Conservation (phyloP, 23 red algal genomes). For the Rhodosorus marinus region DNA sequence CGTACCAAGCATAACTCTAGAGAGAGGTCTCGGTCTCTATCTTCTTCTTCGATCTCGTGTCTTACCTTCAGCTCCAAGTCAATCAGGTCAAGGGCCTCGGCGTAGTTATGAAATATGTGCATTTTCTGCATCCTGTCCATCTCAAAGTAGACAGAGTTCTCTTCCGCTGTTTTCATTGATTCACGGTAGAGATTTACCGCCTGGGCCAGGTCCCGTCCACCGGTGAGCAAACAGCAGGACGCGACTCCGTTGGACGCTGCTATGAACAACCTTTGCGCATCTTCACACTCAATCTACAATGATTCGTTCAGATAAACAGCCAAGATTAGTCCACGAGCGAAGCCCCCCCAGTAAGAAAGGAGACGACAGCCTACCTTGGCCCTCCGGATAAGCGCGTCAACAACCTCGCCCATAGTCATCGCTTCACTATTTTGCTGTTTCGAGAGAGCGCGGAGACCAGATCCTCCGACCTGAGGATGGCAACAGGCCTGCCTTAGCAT, state of each 20-base stretch:
- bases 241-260: slow-evolving; percentile 54
- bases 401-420: slow-evolving; percentile 54
- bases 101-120: slow-evolving; percentile 56
- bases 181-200: slow-evolving; percentile 28
- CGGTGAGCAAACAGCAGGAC: slow-evolving; percentile 13
- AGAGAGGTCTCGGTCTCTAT: no score
- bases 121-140: slow-evolving; percentile 68
- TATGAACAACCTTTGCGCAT: slow-evolving; percentile 36
- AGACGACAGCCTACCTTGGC: no score
- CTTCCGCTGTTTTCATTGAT: slow-evolving; percentile 12
- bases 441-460: no score
- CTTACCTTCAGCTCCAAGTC: no score
- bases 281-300: slow-evolving; percentile 80
- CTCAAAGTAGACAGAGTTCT: slow-evolving; percentile 19
- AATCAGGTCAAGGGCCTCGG: slow-evolving; percentile 9
- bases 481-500: slow-evolving; percentile 84
- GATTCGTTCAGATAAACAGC: no score
- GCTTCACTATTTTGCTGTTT: no score
- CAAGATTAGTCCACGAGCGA: no score
- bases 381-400: slow-evolving; percentile 24
- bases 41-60: no score
- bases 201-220: neutral
- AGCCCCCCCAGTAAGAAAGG: no score
- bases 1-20: no score
- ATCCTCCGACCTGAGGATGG: slow-evolving; percentile 56